These are phyloP conservation scores for Stylosanthes scabra DNA, from an alignment of 331 rosid genomes.

Conservation along the genomic window DNA sequence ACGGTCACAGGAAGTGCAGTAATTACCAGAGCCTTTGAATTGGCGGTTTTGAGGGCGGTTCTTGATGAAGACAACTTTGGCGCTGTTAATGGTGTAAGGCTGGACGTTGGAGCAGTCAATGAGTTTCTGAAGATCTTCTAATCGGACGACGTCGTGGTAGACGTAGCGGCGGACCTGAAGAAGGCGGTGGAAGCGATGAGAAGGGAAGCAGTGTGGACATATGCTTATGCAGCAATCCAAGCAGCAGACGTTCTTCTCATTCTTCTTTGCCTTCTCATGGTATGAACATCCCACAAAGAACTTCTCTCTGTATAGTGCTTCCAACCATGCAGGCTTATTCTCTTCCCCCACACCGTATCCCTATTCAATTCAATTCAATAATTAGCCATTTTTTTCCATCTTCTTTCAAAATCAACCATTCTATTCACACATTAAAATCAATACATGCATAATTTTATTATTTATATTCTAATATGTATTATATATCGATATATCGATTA, in stretches of 20 bases:
- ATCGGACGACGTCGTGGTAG: slow-evolving; percentile 88
- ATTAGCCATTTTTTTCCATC: no score
- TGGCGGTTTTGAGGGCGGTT: slow-evolving; percentile 96
- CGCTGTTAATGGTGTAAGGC: slow-evolving; percentile 94
- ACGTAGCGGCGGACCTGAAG: slow-evolving; percentile 98
- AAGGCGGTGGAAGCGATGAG: slow-evolving; percentile 89
- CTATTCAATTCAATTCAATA: slow-evolving; percentile 32
- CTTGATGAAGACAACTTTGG: slow-evolving; percentile 98
- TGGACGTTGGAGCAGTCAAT: slow-evolving; percentile 95
- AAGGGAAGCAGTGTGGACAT: slow-evolving; percentile 93
- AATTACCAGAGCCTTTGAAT: slow-evolving; percentile 96
- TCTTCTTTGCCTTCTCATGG: slow-evolving; percentile 87
- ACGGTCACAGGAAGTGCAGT: slow-evolving; percentile 96
- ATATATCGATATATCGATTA: no score
- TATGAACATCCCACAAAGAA: slow-evolving; percentile 83
- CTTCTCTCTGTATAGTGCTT: slow-evolving; percentile 77
- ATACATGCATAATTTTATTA: no score
- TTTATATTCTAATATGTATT: no score
- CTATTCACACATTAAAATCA: no score
- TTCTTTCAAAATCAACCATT: background rate
- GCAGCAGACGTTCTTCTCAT: slow-evolving; percentile 92
- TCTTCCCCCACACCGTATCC: slow-evolving; percentile 45
- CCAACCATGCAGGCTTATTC: slow-evolving; percentile 97
- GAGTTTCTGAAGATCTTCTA: slow-evolving; percentile 96
- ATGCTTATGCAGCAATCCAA: slow-evolving; percentile 94